A percentile compares a stretch with the other conserved stretches of the same genome.
Evolutionary conservation across 441 rosid genomes (phyloP).

Genomic region (Croton laevigatus): DNA sequence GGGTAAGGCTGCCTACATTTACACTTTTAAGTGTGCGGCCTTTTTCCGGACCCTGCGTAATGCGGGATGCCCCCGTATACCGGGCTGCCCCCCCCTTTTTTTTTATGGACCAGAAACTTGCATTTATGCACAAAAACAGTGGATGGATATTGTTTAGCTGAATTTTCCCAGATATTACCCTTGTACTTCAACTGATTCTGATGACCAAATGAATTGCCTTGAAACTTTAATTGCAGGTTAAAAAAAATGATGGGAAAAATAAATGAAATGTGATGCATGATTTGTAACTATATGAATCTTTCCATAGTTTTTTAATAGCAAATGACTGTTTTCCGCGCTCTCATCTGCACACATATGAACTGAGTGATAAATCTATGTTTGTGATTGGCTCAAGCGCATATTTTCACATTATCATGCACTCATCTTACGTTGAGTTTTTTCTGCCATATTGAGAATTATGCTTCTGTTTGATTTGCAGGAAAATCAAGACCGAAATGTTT

Average conservation of each 20-base stretch:
- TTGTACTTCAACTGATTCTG: slow-evolving; percentile 18
- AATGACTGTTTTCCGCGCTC: background rate
- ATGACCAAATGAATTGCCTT: slow-evolving; percentile 8
- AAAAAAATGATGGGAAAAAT: slow-evolving; percentile 1
- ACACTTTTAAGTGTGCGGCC: too few relatives aligned
- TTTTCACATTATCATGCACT: background rate
- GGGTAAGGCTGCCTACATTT: too few relatives aligned
- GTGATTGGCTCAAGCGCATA: background rate
- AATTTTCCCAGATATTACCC: slow-evolving; percentile 3
- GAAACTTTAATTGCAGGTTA: background rate
- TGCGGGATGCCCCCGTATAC: too few relatives aligned
- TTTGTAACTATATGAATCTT: background rate
- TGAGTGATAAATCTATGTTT: too few relatives aligned
- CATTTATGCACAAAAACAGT: background rate
- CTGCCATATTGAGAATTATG: slow-evolving; percentile 4
- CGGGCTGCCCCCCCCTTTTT: too few relatives aligned
- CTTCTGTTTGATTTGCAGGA: slow-evolving; percentile 47
- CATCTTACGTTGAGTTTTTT: slow-evolving; percentile 2
- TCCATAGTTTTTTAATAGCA: background rate
- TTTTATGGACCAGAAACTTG: background rate
- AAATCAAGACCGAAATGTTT: slow-evolving; percentile 31
- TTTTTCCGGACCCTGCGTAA: too few relatives aligned
- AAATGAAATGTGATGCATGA: background rate
- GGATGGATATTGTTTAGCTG: background rate
- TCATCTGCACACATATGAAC: background rate